Evolutionary conservation across 768 basidiomycete species (phyloP), one percentile per base, ranked within the genome.

Genomic region (Termitomyces sp.): DNA sequence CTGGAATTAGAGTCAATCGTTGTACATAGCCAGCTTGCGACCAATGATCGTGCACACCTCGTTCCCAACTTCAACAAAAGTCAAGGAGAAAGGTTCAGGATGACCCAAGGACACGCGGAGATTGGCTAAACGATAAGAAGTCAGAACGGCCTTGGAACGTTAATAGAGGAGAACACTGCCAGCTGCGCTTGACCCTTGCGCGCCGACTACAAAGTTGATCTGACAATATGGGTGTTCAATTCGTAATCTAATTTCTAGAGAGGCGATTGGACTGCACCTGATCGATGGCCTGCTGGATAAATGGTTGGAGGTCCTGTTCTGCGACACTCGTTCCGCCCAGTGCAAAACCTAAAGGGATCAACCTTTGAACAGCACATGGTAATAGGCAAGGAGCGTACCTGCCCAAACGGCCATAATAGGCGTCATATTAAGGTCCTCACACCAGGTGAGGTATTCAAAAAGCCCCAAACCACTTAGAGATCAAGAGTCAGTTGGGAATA

Each of bases 381-480:
- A 12, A 34, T 48, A 12, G 20, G 34, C n/a, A 57, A 20, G 9
- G n/a, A 18, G 20, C 32, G 46, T 50, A 75, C 81, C 81, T 59
- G 81, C 70, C 78, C 79, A 85, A 24, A 86, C 76, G 8, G 81
- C 84, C 82, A 86, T 83, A 62, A 86, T 82, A 5, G 82, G 75
- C 58, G 78, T 74, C 79, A 81, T 81, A 1, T 72, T 75, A 55
- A 80, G 67, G 59, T 84, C 83, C 63, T 87, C 84, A 52, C 80
- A 78, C 71, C 79, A 77, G 34, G 74, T 63, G 52, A 86, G 69
- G 61, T 69, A 72, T 53, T 72, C 71, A 5, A 68, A 53, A 18
- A 72, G 60, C 0, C 71, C 70, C 9, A 71, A 52, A 29, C 70
- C 70, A 48, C 71, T 72, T 59, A 8, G 24, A 27, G n/a, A 37